phyloP scores from a whole-genome alignment of 116 monocot species.

The Papilionanthe hybrid region DNA sequence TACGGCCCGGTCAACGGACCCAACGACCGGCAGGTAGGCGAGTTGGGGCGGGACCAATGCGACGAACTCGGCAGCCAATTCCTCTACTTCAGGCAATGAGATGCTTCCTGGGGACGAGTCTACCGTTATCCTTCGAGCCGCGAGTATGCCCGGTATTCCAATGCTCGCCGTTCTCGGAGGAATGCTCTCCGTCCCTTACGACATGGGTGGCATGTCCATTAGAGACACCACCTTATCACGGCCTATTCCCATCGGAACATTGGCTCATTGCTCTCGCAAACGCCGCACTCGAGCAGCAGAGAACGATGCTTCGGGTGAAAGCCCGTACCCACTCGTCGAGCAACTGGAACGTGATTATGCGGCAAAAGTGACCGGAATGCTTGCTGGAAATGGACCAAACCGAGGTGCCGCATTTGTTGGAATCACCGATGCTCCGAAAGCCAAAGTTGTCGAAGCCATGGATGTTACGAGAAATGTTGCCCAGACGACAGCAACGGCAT shows the following conservation, averaged over 20 bases:
- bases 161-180: slow-evolving; percentile 48
- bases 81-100: slow-evolving; percentile 72
- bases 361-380: slow-evolving; percentile 86
- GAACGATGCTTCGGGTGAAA: slow-evolving; percentile 86
- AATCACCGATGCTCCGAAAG: slow-evolving; percentile 77
- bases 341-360: slow-evolving; percentile 72
- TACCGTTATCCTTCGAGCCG: slow-evolving; percentile 60
- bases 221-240: slow-evolving; percentile 41
- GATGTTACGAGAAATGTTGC: slow-evolving; percentile 66
- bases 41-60: slow-evolving; percentile 51
- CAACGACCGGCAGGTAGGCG: slow-evolving; percentile 67
- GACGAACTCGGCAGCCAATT: slow-evolving; percentile 57
- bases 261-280: slow-evolving; percentile 70
- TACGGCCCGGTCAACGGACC: slow-evolving; percentile 70
- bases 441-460: slow-evolving; percentile 82
- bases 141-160: slow-evolving; percentile 40
- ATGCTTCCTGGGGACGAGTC: slow-evolving; percentile 66
- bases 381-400: slow-evolving; percentile 94
- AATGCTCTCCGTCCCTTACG: slow-evolving; percentile 54
- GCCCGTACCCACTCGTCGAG: slow-evolving; percentile 73
- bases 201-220: slow-evolving; percentile 44
- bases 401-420: slow-evolving; percentile 79
- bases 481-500: slow-evolving; percentile 54
- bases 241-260: slow-evolving; percentile 47
- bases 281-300: slow-evolving; percentile 60